Evolutionary conservation across 352 stramenopile species (phyloP), one percentile per base, ranked within the genome.

Genomic region (Pythium myriotylum): DNA sequence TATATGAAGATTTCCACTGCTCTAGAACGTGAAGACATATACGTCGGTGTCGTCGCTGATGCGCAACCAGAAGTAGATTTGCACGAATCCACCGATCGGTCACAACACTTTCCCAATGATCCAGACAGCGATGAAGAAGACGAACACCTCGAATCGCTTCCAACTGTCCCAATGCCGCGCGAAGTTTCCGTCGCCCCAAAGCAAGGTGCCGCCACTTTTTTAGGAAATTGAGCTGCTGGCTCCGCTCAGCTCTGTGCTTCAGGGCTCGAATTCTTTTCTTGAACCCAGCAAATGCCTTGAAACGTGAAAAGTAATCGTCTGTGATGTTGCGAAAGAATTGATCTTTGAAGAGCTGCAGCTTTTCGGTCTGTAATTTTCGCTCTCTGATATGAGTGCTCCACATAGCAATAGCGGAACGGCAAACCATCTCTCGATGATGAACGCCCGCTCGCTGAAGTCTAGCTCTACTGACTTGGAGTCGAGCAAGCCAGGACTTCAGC

Each of bases 241-340:
- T 35, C 29, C 29, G 29, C 29, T 35, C 29, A 35, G 29, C 29
- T 35, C 29, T 35, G 10, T 10, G 22, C 20, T 54, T 51, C 16
- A 73, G 47, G 20, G 1, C 9, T 23, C 58, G 65, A 1, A 77
- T 20, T 22, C 35, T 20, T 0, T 20, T 17, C 23, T 67, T 65
- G 20, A 74, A 20, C 4, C 12, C 19, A 1, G 59, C 35, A 9
- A 77, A 43, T 5, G 17, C 48, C 13, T 51, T 52, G 66, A 65
- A 77, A 10, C 43, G 56, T 27, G 35, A 59, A 27, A 77, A 74
- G 33, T 67, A 77, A 8, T 74, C 45, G 19, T 77, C 62, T 0
- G 35, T 39, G 16, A 74, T 54, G 19, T 55, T 69, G 2, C 43
- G 54, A 33, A 74, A 77, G 47, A 73, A 77, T 4, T 42, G 53